Evolutionary conservation across 108 stramenopile genomes (phyloP).

Genomic region (Conticribra weissflogii): DNA sequence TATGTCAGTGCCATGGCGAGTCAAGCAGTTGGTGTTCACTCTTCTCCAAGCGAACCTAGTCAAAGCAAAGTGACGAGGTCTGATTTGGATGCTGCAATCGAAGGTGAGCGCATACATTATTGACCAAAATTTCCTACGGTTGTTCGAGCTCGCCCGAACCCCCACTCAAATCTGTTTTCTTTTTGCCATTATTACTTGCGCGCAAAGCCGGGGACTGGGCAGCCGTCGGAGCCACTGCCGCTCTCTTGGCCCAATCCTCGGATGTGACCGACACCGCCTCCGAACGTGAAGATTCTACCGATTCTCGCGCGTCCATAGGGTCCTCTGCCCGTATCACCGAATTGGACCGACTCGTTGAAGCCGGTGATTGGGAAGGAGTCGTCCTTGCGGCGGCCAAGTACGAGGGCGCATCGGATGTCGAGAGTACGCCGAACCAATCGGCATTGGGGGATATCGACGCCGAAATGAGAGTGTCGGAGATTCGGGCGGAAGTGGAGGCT

Average conservation of each 20-base stretch:
- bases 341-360: conserved; percentile 39
- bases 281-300: neutral
- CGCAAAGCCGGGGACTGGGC: conserved; percentile 83
- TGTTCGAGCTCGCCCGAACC: too few species aligned
- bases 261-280: conserved; percentile 15
- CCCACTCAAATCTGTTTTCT: neutral
- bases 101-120: too few species aligned
- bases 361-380: conserved; percentile 55
- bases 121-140: too few species aligned
- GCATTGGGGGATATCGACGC: neutral
- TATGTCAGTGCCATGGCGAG: neutral
- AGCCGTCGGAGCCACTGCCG: conserved; percentile 86
- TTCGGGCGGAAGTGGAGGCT: conserved; percentile 54
- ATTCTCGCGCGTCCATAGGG: neutral
- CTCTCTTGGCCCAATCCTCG: conserved; percentile 65
- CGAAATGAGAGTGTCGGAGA: conserved; percentile 17
- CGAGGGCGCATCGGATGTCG: conserved; percentile 20
- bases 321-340: conserved; percentile 14
- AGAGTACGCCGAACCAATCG: neutral
- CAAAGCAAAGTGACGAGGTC: conserved; percentile 42
- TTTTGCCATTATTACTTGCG: neutral
- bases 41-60: conserved; percentile 2
- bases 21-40: conserved; percentile 4
- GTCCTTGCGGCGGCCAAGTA: conserved; percentile 50
- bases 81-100: conserved; percentile 78